Percentiles rank a stretch among this genome's conserved stretches.
phyloP scores from a whole-genome alignment of 352 stramenopile species.

The Globisporangium cylindrosporum region DNA sequence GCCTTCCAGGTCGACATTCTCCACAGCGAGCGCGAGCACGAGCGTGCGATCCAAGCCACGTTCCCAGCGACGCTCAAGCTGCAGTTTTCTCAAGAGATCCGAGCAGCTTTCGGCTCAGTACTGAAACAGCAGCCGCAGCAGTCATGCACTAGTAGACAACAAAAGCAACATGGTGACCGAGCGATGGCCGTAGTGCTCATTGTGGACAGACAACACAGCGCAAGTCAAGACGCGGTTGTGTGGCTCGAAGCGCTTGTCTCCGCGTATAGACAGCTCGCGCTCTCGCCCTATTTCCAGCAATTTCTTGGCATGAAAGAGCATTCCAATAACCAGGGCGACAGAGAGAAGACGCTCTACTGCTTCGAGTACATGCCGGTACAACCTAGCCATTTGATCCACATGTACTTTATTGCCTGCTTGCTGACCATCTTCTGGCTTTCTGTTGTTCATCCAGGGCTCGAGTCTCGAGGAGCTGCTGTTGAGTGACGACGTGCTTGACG shows the following conservation, averaged over 20 bases:
- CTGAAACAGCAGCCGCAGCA: background rate
- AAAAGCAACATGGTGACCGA: background rate
- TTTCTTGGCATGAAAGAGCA: conserved; percentile 9
- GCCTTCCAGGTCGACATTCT: conserved; percentile 5
- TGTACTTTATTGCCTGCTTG: background rate
- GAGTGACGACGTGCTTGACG: conserved; percentile 3
- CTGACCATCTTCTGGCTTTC: background rate
- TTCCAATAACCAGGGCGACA: background rate
- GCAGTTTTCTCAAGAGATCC: conserved; percentile 1
- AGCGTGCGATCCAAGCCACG: conserved; percentile 3
- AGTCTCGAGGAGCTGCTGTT: conserved; percentile 4
- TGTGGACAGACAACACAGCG: background rate
- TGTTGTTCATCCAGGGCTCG: background rate
- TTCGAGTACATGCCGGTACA: conserved; percentile 7
- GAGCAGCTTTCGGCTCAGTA: background rate
- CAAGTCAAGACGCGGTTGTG: background rate
- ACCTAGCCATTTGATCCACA: background rate
- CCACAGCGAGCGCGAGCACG: conserved; percentile 5
- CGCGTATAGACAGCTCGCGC: background rate
- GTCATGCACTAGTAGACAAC: too few relatives aligned
- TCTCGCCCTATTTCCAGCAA: conserved; percentile 9
- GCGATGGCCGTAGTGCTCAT: conserved; percentile 6
- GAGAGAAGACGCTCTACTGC: conserved; percentile 5
- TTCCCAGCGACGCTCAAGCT: background rate
- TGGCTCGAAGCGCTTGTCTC: background rate